Base-by-base conservation (phyloP, 768 basidiomycete genomes). In the Boletus rufocinnamomeus region DNA sequence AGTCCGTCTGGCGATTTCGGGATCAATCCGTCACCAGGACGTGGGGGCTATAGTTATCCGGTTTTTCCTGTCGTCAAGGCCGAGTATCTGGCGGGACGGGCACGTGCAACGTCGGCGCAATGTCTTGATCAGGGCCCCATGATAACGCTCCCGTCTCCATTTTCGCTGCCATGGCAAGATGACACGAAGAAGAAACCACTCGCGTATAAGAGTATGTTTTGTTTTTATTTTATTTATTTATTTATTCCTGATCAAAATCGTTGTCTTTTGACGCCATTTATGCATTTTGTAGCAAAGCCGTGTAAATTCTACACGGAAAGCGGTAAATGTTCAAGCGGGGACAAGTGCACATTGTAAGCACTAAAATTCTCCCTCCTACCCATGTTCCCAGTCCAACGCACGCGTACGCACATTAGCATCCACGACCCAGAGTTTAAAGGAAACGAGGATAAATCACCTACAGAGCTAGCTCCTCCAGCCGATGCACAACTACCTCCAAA, bases 341-440 rank as follows among this genome's bases (percentile, higher is more conserved):
- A 75, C 53, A 74, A 71, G 21, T 87, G 85, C 60, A 85, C 82
- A 30, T 87, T 87, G 85, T 86, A 49, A 70, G 85, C 73, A 50
- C 30, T 3, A 17, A 21, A 38, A 44, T 48, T 46, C 37, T 16
- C 7, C 30, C 30, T 6, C 49, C 44, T 37, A 25, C 7, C 16
- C 10, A 10, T 48, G 45, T 11, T 17, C 23, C 23, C 44, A n/a
- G 52, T 54, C 50, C 52, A 19, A 67, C 44, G n/a, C 14, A 27
- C 25, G 7, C 28, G 44, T 25, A 38, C 43, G 47, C 34, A 38
- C 37, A 16, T 35, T 50, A 85, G 84, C 63, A 77, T 84, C 40
- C 84, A 86, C 57, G 78, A 77, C 25, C 69, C 52, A 46, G 66
- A 55, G 41, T 44, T 53, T 10, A 51, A 25, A 27, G 40, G 25